phyloP scores from a whole-genome alignment of 768 basidiomycete species.

The Trametes elegans region DNA sequence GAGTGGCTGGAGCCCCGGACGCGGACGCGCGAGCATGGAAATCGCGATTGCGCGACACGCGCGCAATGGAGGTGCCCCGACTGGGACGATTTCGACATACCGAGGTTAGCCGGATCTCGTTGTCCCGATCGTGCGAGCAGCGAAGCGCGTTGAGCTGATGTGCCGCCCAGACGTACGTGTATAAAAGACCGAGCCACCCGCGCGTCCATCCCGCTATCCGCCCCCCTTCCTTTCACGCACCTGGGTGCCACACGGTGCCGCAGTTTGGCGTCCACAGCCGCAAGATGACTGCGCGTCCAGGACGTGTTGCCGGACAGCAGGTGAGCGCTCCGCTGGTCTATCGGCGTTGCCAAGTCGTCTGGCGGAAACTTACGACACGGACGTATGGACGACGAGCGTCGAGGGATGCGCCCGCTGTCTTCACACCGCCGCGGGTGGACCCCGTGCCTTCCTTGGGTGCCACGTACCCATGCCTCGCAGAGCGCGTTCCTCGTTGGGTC shows the following conservation, averaged over 20 bases:
- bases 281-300: background rate
- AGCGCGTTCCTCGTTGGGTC: constrained; percentile 15
- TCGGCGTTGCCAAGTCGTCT: background rate
- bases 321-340: background rate
- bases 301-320: background rate
- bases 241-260: too few species aligned
- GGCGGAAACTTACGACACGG: background rate
- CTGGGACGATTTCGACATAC: constrained; percentile 9
- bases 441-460: constrained; percentile 21
- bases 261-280: too few species aligned
- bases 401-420: background rate
- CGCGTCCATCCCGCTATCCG: too few species aligned
- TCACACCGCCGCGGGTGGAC: constrained; percentile 13
- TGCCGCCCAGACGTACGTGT: background rate
- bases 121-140: background rate
- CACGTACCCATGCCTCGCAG: constrained; percentile 25
- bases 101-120: constrained; percentile 9
- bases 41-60: background rate
- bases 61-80: background rate
- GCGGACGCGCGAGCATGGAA: background rate
- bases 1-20: too few species aligned
- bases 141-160: background rate
- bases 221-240: too few species aligned
- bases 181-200: background rate
- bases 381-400: too few species aligned